These are phyloP conservation scores for Fonsecaea multimorphosa DNA, from an alignment of 2,329 filamentous ascomycete genomes.

Conservation along the genomic window DNA sequence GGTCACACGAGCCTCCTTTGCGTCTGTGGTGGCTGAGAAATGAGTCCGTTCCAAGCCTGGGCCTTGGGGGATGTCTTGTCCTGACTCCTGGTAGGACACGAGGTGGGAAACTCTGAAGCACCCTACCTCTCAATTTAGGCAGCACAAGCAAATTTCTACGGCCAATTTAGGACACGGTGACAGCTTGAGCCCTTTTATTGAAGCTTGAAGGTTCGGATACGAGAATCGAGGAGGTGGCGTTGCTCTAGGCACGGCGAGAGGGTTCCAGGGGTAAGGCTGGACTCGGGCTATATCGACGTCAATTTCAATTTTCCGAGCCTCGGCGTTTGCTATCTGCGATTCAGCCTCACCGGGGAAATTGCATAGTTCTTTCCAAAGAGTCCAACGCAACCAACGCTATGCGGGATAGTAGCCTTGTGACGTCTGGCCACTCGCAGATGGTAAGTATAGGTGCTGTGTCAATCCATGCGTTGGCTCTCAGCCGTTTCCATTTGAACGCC, in stretches of 20 bases:
- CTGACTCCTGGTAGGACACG: background rate
- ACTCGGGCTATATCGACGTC: background rate
- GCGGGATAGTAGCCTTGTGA: background rate
- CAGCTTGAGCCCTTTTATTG: background rate
- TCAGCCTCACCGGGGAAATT: constrained; percentile 1
- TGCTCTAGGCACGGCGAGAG: background rate
- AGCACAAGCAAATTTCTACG: background rate
- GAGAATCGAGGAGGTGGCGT: background rate
- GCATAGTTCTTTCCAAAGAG: background rate
- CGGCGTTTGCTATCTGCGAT: background rate
- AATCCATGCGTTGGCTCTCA: too few species aligned
- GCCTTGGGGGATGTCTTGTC: background rate
- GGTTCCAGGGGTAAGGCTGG: background rate
- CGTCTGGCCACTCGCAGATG: background rate
- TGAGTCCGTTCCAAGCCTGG: background rate
- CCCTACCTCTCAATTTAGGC: too few species aligned
- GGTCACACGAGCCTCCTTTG: background rate
- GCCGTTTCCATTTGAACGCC: too few species aligned
- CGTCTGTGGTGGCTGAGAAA: background rate
- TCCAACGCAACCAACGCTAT: background rate
- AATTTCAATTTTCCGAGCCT: background rate
- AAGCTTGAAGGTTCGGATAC: background rate
- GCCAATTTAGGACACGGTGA: background rate
- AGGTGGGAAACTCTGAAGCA: background rate
- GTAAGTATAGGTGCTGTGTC: background rate